phyloP scores from a whole-genome alignment of 805 yeast genomes.

The Candida ulmi region DNA sequence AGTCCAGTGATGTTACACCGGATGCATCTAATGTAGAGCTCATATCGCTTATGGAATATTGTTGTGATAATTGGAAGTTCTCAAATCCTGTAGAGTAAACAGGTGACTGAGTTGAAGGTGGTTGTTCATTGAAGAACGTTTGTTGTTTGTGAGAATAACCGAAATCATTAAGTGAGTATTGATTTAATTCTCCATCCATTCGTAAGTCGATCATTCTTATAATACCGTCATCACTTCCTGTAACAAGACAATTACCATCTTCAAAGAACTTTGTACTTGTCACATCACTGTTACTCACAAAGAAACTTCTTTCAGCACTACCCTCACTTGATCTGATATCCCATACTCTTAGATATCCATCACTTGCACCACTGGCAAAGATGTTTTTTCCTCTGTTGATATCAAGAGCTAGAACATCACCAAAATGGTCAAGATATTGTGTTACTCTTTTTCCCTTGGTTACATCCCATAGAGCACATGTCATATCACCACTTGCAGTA shows the following conservation, averaged over 20 bases:
- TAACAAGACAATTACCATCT: slow-evolving; percentile 61
- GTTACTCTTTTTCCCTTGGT: slow-evolving; percentile 46
- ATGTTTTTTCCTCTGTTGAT: slow-evolving; percentile 23
- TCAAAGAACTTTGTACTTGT: slow-evolving; percentile 60
- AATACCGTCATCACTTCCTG: slow-evolving; percentile 77
- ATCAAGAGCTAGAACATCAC: slow-evolving; percentile 58
- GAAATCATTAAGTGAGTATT: slow-evolving; percentile 30
- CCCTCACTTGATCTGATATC: slow-evolving; percentile 42
- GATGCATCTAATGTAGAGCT: slow-evolving; percentile 41
- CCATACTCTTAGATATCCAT: slow-evolving; percentile 64
- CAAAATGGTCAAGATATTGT: slow-evolving; percentile 60
- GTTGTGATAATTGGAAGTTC: slow-evolving; percentile 17
- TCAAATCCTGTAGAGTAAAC: slow-evolving; percentile 3
- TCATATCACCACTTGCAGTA: slow-evolving; percentile 80
- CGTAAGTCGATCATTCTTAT: slow-evolving; percentile 70
- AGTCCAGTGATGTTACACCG: slow-evolving; percentile 70
- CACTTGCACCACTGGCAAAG: slow-evolving; percentile 64
- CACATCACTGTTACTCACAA: slow-evolving; percentile 58
- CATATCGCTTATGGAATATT: slow-evolving; percentile 19
- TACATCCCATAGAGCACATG: slow-evolving; percentile 77
- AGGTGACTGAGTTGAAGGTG: slow-evolving; percentile 1
- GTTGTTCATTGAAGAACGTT: slow-evolving; percentile 11
- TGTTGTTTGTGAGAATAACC: slow-evolving; percentile 2
- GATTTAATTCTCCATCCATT: slow-evolving; percentile 62
- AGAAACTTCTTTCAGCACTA: slow-evolving; percentile 42